Evolutionary conservation across 2,329 filamentous ascomycete genomes (phyloP).

Genomic region (Sordariomycetes sp.): DNA sequence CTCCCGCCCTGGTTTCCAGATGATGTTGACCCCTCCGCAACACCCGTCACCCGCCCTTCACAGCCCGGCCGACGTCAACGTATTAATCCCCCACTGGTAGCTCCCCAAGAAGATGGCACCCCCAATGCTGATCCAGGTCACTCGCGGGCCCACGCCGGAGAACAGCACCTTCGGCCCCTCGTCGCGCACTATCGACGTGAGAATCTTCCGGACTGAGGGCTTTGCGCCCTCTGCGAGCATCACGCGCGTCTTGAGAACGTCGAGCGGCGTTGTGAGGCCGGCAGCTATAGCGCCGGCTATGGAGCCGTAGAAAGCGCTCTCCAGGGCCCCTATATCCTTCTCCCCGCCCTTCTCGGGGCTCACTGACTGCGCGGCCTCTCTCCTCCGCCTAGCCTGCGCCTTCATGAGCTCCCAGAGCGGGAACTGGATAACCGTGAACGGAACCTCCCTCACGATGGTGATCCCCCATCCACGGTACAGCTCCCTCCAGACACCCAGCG

Average conservation of each 20-base stretch:
- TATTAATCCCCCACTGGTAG: conserved; percentile 82
- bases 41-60: neutral
- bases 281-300: conserved; percentile 77
- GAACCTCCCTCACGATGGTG: conserved; percentile 90
- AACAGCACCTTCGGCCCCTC: conserved; percentile 62
- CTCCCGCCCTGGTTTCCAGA: neutral
- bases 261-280: conserved; percentile 80
- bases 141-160: conserved; percentile 66
- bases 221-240: conserved; percentile 68
- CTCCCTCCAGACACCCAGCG: conserved; percentile 61
- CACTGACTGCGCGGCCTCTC: conserved; percentile 12
- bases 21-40: neutral
- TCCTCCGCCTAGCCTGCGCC: conserved; percentile 45
- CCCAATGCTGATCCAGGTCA: conserved; percentile 91
- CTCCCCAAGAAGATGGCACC: conserved; percentile 91
- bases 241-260: conserved; percentile 92
- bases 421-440: conserved; percentile 95
- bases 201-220: conserved; percentile 46
- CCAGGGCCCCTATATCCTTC: conserved; percentile 52
- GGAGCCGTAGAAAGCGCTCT: conserved; percentile 79
- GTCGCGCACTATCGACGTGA: conserved; percentile 52
- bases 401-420: conserved; percentile 95
- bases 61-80: conserved; percentile 26
- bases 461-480: conserved; percentile 88
- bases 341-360: conserved; percentile 9